A percentile compares a stretch with the other conserved stretches of the same genome.
Conservation (phyloP, 2,329 filamentous ascomycete species). For the Pseudogymnoascus sp. region DNA sequence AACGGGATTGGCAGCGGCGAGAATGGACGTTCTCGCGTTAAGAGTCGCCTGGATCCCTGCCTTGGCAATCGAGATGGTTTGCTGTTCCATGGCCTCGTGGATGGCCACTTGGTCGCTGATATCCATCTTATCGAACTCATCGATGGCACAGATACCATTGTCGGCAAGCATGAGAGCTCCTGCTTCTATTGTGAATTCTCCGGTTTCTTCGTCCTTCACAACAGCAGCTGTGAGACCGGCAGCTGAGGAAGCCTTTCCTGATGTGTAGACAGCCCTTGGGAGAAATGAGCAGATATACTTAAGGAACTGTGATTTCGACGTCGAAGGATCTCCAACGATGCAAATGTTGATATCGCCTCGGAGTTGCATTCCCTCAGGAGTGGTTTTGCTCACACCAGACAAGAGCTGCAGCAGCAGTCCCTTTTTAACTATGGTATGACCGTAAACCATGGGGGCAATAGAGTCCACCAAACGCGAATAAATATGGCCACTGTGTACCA, state of each 20-base stretch:
- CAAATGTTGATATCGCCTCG: slow-evolving; percentile 98
- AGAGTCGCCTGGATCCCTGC: slow-evolving; percentile 96
- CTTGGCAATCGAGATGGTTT: slow-evolving; percentile 98
- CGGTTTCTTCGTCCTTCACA: slow-evolving; percentile 96
- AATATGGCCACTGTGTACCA: slow-evolving; percentile 94
- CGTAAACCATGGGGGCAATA: slow-evolving; percentile 93
- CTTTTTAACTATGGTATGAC: slow-evolving; percentile 96
- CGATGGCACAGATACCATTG: slow-evolving; percentile 95
- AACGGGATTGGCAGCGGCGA: slow-evolving; percentile 93
- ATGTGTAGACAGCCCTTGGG: slow-evolving; percentile 95
- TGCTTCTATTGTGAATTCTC: slow-evolving; percentile 97
- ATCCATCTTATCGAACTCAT: slow-evolving; percentile 99
- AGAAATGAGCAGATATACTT: slow-evolving; percentile 97
- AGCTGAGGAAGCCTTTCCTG: slow-evolving; percentile 92
- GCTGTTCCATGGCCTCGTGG: slow-evolving; percentile 99
- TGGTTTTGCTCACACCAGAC: slow-evolving; percentile 89
- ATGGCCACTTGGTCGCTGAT: slow-evolving; percentile 95
- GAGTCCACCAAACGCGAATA: slow-evolving; percentile 89
- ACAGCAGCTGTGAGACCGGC: slow-evolving; percentile 96
- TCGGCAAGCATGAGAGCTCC: slow-evolving; percentile 96
- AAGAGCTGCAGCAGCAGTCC: slow-evolving; percentile 88
- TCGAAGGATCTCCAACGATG: slow-evolving; percentile 93
- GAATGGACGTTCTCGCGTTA: slow-evolving; percentile 89
- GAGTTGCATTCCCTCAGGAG: slow-evolving; percentile 87
- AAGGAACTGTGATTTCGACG: slow-evolving; percentile 94